Base-by-base conservation (phyloP, 345 rosid species). In the Boechera divaricarpa region DNA sequence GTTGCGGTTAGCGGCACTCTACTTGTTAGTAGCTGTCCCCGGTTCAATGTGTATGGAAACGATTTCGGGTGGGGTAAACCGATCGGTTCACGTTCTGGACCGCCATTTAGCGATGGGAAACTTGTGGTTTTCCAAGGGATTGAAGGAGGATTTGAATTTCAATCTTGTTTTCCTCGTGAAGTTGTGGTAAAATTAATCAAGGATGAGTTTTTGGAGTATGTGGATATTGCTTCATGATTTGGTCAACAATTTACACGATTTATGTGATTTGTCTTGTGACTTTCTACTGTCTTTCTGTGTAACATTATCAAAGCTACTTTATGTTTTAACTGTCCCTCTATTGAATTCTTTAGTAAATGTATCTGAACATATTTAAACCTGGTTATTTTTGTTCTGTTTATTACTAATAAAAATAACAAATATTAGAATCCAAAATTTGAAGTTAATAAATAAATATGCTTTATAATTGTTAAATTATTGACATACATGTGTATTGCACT, bases 51-150 rank as follows among this genome's bases (percentile, higher is more conserved):
- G 13, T 83, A 79, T 35, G 85, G 85, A 28, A 66, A 79, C 42
- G 85, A 82, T 68, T 79, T 82, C 55, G 83, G 81, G 16, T 83
- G 85, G 85, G 85, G 83, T 64, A 79, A 64, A 53, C 83, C 83
- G 26, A 29, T 75, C 78, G 33, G 80, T 66, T 7, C 32, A 69
- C 56, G 70, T 2, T 0, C 74, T 15, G 84, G 83, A 21, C 44
- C 42, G 1, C 68, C 9, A 10, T 10, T 72, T 74, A 49, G 77
- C 10, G 48, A 71, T 42, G 85, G 82, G 10, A 83, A 47, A 60
- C 12, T 83, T 24, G 16, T 75, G 24, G 24, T 21, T 21, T 21
- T 21, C 24, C 24, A 21, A 21, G 24, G 24, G 24, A 21, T 21
- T 21, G 24, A 21, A 21, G 24, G 24, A 21, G 24, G 24, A 21